Conservation (phyloP, 768 basidiomycete species). For the Calocybe gangraenosa region DNA sequence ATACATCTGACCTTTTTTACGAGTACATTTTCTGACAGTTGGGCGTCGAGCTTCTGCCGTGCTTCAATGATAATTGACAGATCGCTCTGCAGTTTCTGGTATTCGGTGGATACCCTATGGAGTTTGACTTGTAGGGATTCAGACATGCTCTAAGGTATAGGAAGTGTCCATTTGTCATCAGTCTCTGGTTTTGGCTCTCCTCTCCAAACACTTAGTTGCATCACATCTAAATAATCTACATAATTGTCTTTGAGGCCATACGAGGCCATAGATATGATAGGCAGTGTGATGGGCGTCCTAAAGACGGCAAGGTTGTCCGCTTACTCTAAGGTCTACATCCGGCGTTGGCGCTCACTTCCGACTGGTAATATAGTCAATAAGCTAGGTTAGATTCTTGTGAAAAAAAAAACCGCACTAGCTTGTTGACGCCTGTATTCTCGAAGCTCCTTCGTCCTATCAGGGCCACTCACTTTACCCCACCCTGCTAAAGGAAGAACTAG, state of each 20-base stretch:
- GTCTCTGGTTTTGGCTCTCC: too few relatives aligned
- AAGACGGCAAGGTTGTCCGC: not conserved
- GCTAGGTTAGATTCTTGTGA: constrained; percentile 3
- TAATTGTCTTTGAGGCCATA: too few relatives aligned
- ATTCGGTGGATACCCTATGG: constrained; percentile 68
- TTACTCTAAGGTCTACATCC: constrained; percentile 42
- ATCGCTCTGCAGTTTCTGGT: constrained; percentile 78
- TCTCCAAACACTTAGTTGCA: too few relatives aligned
- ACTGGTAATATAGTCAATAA: constrained; percentile 28
- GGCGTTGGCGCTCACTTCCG: constrained; percentile 61
- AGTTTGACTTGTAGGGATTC: constrained; percentile 52
- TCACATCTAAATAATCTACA: too few relatives aligned
- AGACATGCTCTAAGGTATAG: constrained; percentile 6
- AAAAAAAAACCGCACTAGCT: constrained; percentile 40
- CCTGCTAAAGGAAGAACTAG: constrained; percentile 90
- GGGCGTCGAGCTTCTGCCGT: constrained; percentile 84
- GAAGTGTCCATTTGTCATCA: not conserved
- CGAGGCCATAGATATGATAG: too few relatives aligned
- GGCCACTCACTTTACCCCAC: constrained; percentile 80
- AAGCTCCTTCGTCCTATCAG: constrained; percentile 77
- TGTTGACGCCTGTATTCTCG: constrained; percentile 74
- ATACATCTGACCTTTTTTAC: constrained; percentile 70
- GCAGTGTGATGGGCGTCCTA: not conserved
- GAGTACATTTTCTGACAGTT: constrained; percentile 85
- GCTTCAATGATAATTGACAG: constrained; percentile 71